Conservation (phyloP, 2,329 filamentous ascomycete species). For the Corniculantispora saksenae region DNA sequence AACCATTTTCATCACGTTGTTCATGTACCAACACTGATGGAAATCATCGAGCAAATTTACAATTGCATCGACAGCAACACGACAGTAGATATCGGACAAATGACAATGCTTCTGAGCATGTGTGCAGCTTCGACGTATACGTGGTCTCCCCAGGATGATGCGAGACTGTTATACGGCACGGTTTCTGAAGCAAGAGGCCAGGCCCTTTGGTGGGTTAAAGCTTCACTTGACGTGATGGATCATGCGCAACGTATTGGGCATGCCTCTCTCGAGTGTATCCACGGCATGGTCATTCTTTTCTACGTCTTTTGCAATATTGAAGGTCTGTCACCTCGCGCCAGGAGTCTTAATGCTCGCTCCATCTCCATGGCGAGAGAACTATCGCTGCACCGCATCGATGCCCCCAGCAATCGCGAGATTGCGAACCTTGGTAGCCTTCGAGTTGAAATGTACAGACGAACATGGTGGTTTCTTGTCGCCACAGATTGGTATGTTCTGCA, state of each 20-base stretch:
- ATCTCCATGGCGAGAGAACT: constrained; percentile 36
- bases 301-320: constrained; percentile 42
- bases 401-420: constrained; percentile 27
- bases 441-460: constrained; percentile 40
- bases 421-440: constrained; percentile 29
- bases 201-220: constrained; percentile 35
- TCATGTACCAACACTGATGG: constrained; percentile 31
- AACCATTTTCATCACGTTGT: constrained; percentile 36
- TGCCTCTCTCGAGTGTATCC: constrained; percentile 36
- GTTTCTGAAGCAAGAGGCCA: constrained; percentile 31
- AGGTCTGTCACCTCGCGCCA: constrained; percentile 36
- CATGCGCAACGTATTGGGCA: constrained; percentile 32
- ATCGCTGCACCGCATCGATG: constrained; percentile 41
- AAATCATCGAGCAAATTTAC: constrained; percentile 34
- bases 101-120: constrained; percentile 32
- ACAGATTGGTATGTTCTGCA: constrained; percentile 40
- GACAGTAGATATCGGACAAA: constrained; percentile 26
- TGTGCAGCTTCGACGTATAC: constrained; percentile 34
- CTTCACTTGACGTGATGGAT: constrained; percentile 38
- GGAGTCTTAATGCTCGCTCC: constrained; percentile 32
- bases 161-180: constrained; percentile 29
- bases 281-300: constrained; percentile 40
- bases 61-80: constrained; percentile 29
- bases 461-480: constrained; percentile 47
- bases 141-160: constrained; percentile 33